Evolutionary conservation across 768 basidiomycete species (phyloP).

Genomic region (Mycena floridula): DNA sequence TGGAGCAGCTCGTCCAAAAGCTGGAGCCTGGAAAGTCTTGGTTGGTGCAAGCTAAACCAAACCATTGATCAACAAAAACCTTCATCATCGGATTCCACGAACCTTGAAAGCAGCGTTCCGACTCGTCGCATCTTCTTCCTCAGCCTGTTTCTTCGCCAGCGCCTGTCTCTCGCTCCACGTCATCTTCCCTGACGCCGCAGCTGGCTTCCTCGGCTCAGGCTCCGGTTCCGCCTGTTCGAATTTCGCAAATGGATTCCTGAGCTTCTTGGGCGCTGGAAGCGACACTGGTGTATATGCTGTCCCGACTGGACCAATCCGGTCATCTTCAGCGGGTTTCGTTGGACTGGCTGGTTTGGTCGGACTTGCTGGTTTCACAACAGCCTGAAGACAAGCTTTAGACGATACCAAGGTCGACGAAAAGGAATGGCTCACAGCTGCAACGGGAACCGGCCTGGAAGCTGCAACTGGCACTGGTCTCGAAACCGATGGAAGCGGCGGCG

Average conservation of each 20-base stretch:
- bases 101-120: slow-evolving; percentile 52
- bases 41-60: no score
- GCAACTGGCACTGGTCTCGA: slow-evolving; percentile 29
- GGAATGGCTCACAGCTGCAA: no score
- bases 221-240: slow-evolving; percentile 41
- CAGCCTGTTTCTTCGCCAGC: slow-evolving; percentile 78
- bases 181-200: slow-evolving; percentile 33
- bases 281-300: slow-evolving; percentile 87
- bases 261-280: slow-evolving; percentile 78
- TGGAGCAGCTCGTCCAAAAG: slow-evolving; percentile 38
- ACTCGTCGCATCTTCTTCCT: slow-evolving; percentile 69
- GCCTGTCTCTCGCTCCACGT: slow-evolving; percentile 96
- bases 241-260: slow-evolving; percentile 76
- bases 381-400: no score
- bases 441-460: no score
- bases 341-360: no score
- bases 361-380: no score
- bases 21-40: no score
- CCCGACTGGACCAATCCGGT: slow-evolving; percentile 81
- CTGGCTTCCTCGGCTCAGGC: slow-evolving; percentile 17
- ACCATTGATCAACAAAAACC: no score
- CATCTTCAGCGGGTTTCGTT: slow-evolving; percentile 69
- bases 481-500: slow-evolving; percentile 21
- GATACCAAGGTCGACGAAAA: no score
- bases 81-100: no score